phyloP scores from a whole-genome alignment of 495 filamentous ascomycete genomes.

The Aspergillus biplanus region DNA sequence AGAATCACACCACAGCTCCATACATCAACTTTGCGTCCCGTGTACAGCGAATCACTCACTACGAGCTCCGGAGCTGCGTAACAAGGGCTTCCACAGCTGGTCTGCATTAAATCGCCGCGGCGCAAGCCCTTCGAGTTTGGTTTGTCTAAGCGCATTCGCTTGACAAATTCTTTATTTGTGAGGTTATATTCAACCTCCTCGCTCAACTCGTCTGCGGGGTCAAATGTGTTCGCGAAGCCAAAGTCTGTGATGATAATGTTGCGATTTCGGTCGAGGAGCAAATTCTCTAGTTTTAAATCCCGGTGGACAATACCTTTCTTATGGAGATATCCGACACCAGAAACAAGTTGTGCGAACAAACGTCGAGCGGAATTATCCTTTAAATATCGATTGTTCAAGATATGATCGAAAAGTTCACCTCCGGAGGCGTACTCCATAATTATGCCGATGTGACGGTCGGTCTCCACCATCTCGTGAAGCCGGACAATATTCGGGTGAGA shows the following conservation, averaged over 20 bases:
- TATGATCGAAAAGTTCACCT: constrained; percentile 97
- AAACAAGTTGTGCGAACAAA: constrained; percentile 94
- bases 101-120: constrained; percentile 65
- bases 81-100: constrained; percentile 67
- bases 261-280: constrained; percentile 91
- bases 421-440: constrained; percentile 98
- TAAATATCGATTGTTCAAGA: constrained; percentile 92
- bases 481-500: constrained; percentile 96
- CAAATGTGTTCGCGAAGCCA: constrained; percentile 97
- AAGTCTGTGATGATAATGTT: constrained; percentile 99
- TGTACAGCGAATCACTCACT: constrained; percentile 96
- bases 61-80: constrained; percentile 98
- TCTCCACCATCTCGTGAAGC: constrained; percentile 98
- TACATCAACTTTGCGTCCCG: constrained; percentile 95
- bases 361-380: constrained; percentile 90
- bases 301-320: constrained; percentile 99
- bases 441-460: constrained; percentile 93
- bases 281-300: constrained; percentile 95
- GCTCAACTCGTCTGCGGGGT: constrained; percentile 81
- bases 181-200: constrained; percentile 91
- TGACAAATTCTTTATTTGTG: constrained; percentile 81
- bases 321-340: constrained; percentile 96
- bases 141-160: constrained; percentile 76
- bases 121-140: constrained; percentile 82
- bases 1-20: constrained; percentile 99